A percentile compares a stretch with the other conserved stretches of the same genome.
Evolutionary conservation across 176 grass and related monocot species (phyloP).

Genomic region (Musa troglodytarum): DNA sequence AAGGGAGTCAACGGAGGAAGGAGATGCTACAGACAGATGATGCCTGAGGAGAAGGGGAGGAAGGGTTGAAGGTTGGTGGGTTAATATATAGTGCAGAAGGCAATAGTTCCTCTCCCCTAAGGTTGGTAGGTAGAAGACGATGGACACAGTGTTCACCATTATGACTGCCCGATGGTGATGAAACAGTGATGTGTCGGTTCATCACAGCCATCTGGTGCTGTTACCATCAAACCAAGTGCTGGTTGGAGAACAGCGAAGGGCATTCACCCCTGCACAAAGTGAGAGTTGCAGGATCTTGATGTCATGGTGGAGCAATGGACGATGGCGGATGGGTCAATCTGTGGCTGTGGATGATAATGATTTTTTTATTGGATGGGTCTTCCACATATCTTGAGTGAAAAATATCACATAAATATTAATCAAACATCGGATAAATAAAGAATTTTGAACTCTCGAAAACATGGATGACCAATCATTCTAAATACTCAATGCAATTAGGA

Average conservation of each 20-base stretch:
- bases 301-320: background rate
- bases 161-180: constrained; percentile 23
- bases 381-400: too few relatives aligned
- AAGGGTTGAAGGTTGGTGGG: constrained; percentile 28
- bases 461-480: too few relatives aligned
- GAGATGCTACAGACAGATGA: constrained; percentile 12
- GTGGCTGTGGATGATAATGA: background rate
- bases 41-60: constrained; percentile 28
- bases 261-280: constrained; percentile 25
- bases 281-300: background rate
- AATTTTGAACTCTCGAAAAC: too few relatives aligned
- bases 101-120: background rate
- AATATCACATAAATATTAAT: too few relatives aligned
- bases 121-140: background rate
- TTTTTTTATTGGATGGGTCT: background rate
- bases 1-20: background rate
- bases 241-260: constrained; percentile 73
- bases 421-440: too few relatives aligned
- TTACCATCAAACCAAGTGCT: constrained; percentile 44
- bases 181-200: constrained; percentile 22
- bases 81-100: constrained; percentile 56
- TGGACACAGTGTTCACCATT: constrained; percentile 10
- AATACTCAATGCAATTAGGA: background rate
- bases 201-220: constrained; percentile 42
- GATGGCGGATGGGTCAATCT: background rate